Base-by-base conservation (phyloP, 805 yeast genomes). In the Monosporozyma servazzii region DNA sequence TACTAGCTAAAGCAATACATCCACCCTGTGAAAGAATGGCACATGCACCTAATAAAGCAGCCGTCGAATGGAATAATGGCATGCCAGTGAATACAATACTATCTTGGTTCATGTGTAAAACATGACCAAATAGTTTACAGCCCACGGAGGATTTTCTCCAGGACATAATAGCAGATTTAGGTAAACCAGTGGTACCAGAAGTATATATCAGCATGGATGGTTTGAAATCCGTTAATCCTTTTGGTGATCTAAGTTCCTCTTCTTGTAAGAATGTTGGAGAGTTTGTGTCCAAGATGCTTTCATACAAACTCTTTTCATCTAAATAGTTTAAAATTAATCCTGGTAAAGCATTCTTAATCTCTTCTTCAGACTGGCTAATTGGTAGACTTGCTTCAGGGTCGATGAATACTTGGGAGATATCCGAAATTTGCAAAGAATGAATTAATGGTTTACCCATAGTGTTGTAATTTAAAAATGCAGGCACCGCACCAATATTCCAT, bases 61-160 rank as follows among this genome's bases (percentile, higher is more conserved):
- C 97, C 0, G 97, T 90, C 0, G 96, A 88, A 67, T 90, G 98
- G 64, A 91, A 90, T 54, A 91, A 72, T 1, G 98, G 98, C 98
- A 90, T 90, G 1, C 96, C 87, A 0, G 96, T 87, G 70, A 85
- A 86, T 9, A 88, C 82, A 11, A 75, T 78, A 15, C 86, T 79
- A 3, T 71, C 64, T 5, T 66, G 54, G n/a, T 71, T 66, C 57
- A 88, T 73, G 53, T 80, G 76, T 71, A 85, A 77, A 42, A 87
- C 82, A 56, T 76, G 76, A 1, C 88, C 87, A 62, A 88, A 89
- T 25, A 87, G 63, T 2, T 75, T 68, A 1, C 88, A 71, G 1
- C 95, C 96, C 72, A 85, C 73, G 46, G 75, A 77, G 6, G 86
- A 78, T 67, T 89, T 90, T 60, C 88, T 76, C 96, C 96, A 89